phyloP scores from a whole-genome alignment of 306 rosid species.

The Castanea mollissima region DNA sequence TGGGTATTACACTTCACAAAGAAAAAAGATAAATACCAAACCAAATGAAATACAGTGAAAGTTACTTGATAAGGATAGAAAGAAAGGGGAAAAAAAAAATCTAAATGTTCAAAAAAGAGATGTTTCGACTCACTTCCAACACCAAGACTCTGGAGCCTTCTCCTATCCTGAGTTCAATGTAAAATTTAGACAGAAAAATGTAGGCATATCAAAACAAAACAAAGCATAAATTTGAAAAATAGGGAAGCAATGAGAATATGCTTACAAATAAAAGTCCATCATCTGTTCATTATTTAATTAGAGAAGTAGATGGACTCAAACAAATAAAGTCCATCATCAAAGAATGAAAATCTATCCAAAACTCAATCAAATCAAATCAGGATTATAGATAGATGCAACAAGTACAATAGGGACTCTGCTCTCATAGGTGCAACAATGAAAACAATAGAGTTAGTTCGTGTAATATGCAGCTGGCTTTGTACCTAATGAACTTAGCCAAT shows the following conservation, averaged over 20 bases:
- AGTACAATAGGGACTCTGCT: too few relatives aligned
- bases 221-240: conserved; percentile 14
- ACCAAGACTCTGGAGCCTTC: conserved; percentile 90
- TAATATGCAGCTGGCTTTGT: too few relatives aligned
- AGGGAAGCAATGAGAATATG: conserved; percentile 14
- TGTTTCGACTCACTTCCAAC: conserved; percentile 68
- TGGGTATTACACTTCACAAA: neutral
- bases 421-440: too few relatives aligned
- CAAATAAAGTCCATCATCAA: too few relatives aligned
- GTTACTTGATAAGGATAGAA: conserved; percentile 8
- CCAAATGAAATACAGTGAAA: conserved; percentile 1
- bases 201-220: conserved; percentile 1
- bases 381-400: too few relatives aligned
- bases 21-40: neutral
- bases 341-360: too few relatives aligned
- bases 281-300: too few relatives aligned
- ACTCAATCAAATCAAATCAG: too few relatives aligned
- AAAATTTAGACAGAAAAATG: conserved; percentile 18
- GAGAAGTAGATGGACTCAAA: too few relatives aligned
- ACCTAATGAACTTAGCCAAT: too few relatives aligned
- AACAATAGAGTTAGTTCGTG: too few relatives aligned
- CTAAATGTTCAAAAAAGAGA: neutral
- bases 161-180: conserved; percentile 64
- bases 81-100: neutral
- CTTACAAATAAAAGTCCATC: conserved; percentile 38